Evolutionary conservation across 2,329 filamentous ascomycete genomes (phyloP).

Genomic region (Cladosporium sp.): DNA sequence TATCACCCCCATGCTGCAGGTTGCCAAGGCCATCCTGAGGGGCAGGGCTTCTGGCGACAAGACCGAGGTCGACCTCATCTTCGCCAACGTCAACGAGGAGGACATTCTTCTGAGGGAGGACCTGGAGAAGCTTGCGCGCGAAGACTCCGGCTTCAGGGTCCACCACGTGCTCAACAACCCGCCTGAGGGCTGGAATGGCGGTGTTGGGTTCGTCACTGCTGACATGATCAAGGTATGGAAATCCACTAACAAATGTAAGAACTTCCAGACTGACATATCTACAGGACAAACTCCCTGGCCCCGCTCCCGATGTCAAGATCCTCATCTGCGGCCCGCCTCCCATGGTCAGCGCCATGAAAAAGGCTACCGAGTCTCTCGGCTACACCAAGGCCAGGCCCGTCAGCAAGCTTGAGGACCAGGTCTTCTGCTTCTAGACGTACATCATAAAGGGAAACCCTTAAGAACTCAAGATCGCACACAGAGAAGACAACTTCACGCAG

Average conservation of each 20-base stretch:
- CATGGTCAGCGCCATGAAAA: conserved; percentile 97
- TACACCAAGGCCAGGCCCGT: conserved; percentile 90
- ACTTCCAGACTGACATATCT: too few species aligned
- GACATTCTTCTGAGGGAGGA: conserved; percentile 94
- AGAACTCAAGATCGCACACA: not conserved
- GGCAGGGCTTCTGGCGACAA: conserved; percentile 50
- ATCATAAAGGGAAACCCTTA: too few species aligned
- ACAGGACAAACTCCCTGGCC: conserved; percentile 76
- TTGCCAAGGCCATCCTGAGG: conserved; percentile 73
- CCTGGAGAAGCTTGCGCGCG: conserved; percentile 67
- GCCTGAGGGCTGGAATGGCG: conserved; percentile 83
- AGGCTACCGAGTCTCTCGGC: conserved; percentile 79
- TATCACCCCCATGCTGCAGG: conserved; percentile 97
- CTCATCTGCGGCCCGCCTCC: conserved; percentile 91
- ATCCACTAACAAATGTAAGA: too few species aligned
- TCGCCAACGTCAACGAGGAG: conserved; percentile 88
- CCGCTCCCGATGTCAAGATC: conserved; percentile 84
- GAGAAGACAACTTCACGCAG: conserved; percentile 5
- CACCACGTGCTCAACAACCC: conserved; percentile 97
- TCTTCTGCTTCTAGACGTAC: conserved; percentile 73
- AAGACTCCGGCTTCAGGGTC: conserved; percentile 76
- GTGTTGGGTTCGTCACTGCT: conserved; percentile 86
- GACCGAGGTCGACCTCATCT: conserved; percentile 90
- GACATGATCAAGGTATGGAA: conserved; percentile 76
- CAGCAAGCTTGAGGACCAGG: conserved; percentile 96